Evolutionary conservation across 352 stramenopile genomes (phyloP), one percentile per base, ranked within the genome.

Genomic region (Globisporangium middletonii): DNA sequence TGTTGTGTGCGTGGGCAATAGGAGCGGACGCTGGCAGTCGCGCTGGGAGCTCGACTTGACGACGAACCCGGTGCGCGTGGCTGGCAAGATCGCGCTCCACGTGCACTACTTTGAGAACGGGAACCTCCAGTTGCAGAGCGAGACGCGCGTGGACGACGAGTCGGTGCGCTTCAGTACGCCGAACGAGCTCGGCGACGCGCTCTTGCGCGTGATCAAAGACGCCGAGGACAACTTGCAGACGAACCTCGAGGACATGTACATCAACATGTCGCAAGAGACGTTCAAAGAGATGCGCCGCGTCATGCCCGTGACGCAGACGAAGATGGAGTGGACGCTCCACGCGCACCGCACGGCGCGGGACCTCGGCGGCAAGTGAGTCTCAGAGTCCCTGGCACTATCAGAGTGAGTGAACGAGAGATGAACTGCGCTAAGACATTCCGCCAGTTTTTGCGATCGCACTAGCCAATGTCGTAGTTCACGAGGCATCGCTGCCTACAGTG

Each of bases 31-130:
- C 26, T 94, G 84, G 84, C 86, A 89, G 49, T 89, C 77, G n/a
- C 76, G 69, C 8, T 94, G 83, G 83, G 71, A 88, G n/a, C 63
- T 89, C 53, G 78, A 89, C 30, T 53, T 90, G 57, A 73, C 70
- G 13, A 57, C 68, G 4, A 77, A 83, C n/a, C 79, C 73, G 0
- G 46, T 77, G 19, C 61, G 50, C 3, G 57, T 89, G 12, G 68
- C 67, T 28, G 88, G 89, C 53, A 77, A 55, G 26, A 90, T 96
- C 54, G 63, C 84, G 53, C 67, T 98, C 42, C 87, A 92, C 57
- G 90, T 94, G 30, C 94, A 98, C 71, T 98, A 97, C 74, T 98
- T 97, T 77, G 94, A 98, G 76, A 96, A 98, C 70, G 94, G 92
- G 35, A 98, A 98, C 63, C 70, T 98, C 49, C 92, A 98, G 74